A percentile compares a stretch with the other conserved stretches of the same genome.
Conservation (phyloP, 768 basidiomycete species). For the Mycena galopus region DNA sequence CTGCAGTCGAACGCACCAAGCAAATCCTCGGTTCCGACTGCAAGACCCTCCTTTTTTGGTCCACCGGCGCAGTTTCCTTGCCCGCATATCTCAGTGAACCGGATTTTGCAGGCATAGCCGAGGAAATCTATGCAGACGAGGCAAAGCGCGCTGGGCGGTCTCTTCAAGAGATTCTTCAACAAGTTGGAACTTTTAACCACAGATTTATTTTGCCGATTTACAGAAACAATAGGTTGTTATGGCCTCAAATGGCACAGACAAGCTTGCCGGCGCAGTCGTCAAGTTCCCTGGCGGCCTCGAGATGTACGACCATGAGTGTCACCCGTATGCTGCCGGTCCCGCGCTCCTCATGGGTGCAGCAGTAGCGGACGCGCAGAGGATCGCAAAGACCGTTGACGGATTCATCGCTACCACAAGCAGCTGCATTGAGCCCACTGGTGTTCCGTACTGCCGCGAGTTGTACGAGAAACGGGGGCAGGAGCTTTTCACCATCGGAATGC, state of each 20-base stretch:
- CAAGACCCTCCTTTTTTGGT: slow-evolving; percentile 22
- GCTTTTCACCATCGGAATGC: slow-evolving; percentile 23
- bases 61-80: background rate
- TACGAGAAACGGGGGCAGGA: slow-evolving; percentile 20
- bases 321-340: slow-evolving; percentile 16
- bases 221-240: background rate
- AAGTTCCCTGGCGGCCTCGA: slow-evolving; percentile 21
- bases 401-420: slow-evolving; percentile 2
- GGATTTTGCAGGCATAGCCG: slow-evolving; percentile 18
- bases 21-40: slow-evolving; percentile 23
- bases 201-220: background rate
- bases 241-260: slow-evolving; percentile 27
- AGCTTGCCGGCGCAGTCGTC: slow-evolving; percentile 9
- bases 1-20: slow-evolving; percentile 19
- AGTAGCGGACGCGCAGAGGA: background rate
- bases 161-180: slow-evolving; percentile 12
- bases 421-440: slow-evolving; percentile 14
- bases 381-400: slow-evolving; percentile 22
- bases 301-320: slow-evolving; percentile 31
- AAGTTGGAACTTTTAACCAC: background rate
- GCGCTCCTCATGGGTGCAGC: background rate
- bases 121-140: slow-evolving; percentile 24
- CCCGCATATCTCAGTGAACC: slow-evolving; percentile 6
- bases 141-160: slow-evolving; percentile 17
- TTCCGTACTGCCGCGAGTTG: slow-evolving; percentile 5